Base-by-base conservation (phyloP, 305 asterid genomes). In the Solanum hybrid region DNA sequence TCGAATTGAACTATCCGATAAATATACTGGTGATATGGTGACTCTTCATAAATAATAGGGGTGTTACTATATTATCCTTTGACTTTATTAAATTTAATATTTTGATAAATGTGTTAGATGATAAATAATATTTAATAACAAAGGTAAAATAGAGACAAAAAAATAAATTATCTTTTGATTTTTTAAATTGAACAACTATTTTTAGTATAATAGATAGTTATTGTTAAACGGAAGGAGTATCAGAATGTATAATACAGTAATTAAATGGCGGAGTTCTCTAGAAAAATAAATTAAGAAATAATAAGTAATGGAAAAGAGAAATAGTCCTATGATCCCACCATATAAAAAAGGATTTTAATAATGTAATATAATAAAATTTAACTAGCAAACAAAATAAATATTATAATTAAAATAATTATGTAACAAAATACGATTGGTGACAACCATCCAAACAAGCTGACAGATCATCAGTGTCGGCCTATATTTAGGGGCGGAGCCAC, bases 191-290 rank as follows among this genome's bases (percentile, higher is more conserved):
- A 0, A 0, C 2, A 6, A 0, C 0, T 17, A 56, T 17, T 56
- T 17, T 56, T 17, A 17, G 0, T 56, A 56, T 56, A 1, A 56
- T 56, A 0, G 24, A 56, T 0, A 56, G 0, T 7, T 17, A 56
- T 56, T 20, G 1, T 56, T 20, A 6, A 7, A 56, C 5, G 5
- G 24, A 17, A 6, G 10, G 24, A 3, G 1, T 60, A 60, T 60
- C 5, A 22, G 10, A 60, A 60, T 60, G 3, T 20, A 60, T 60
- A 20, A 60, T 20, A 60, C 0, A 60, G 11, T 60, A 60, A 20
- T 60, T 60, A 60, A 60, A 60, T 60, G 71, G 24, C 24, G 26
- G 24, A 20, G 11, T 60, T 60, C 24, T 17, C 11, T 20, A 20
- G 1, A 20, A 60, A 60, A 60, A 8, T 60, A 60, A 60, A 60